A percentile compares a stretch with the other conserved stretches of the same genome.
Conservation (phyloP, 192 early-diverging fungal genomes). For the Coemansia sp. region DNA sequence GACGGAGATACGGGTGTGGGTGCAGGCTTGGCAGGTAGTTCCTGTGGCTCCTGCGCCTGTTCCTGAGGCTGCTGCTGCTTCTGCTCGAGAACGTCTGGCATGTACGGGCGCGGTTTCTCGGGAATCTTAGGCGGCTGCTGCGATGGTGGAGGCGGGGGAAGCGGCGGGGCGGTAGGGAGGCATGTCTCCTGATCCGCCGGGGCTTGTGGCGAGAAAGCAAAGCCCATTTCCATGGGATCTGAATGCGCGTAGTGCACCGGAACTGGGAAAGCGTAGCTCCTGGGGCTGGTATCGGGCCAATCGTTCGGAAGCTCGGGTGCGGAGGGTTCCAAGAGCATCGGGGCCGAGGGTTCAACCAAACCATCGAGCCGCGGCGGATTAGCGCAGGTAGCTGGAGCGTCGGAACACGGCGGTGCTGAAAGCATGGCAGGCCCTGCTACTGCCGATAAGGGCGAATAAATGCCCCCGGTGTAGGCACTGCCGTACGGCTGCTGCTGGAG, state of each 20-base stretch:
- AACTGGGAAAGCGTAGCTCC: conserved; percentile 30
- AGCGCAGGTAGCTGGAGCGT: background rate
- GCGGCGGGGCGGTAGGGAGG: conserved; percentile 4
- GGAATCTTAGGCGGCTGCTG: conserved; percentile 14
- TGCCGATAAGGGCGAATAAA: conserved; percentile 15
- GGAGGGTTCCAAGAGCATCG: conserved; percentile 39
- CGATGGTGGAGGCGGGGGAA: conserved; percentile 4
- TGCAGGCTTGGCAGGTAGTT: background rate
- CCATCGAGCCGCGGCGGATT: conserved; percentile 3
- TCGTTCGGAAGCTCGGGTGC: conserved; percentile 47
- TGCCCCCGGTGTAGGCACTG: background rate
- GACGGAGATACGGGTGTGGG: background rate
- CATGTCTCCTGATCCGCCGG: background rate
- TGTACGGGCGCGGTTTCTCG: conserved; percentile 29
- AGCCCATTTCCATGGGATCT: conserved; percentile 20
- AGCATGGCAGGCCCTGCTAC: conserved; percentile 26
- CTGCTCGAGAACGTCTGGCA: conserved; percentile 2
- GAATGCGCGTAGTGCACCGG: conserved; percentile 26
- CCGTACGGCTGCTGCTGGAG: conserved; percentile 2
- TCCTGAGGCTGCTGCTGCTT: conserved; percentile 3
- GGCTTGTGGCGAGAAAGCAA: conserved; percentile 1
- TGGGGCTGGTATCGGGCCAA: conserved; percentile 19
- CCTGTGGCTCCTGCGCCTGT: conserved; percentile 17
- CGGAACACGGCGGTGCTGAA: conserved; percentile 35
- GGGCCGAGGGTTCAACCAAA: conserved; percentile 46